Percentiles rank a stretch among this genome's conserved stretches.
phyloP scores from a whole-genome alignment of 441 rosid species.

The Dalechampia spathulata region DNA sequence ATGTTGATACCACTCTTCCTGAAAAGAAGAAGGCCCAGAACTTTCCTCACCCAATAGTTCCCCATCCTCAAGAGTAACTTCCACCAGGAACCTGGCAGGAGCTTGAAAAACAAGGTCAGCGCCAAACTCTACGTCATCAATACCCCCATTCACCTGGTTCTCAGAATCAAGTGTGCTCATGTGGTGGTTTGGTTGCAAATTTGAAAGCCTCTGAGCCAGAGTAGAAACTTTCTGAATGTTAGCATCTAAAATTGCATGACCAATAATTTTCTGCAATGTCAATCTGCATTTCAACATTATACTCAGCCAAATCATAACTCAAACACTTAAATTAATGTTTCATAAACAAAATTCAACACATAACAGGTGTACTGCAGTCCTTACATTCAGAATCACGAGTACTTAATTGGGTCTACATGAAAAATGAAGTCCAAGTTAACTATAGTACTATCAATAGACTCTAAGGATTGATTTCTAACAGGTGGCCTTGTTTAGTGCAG shows the following conservation, averaged over 20 bases:
- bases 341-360: too few species aligned
- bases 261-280: constrained; percentile 64
- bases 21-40: constrained; percentile 26
- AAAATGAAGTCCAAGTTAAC: too few species aligned
- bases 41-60: constrained; percentile 41
- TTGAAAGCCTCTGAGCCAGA: constrained; percentile 46
- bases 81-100: constrained; percentile 74
- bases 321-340: too few species aligned
- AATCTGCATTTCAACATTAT: constrained; percentile 39
- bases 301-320: neutral
- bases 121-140: constrained; percentile 63
- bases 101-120: constrained; percentile 64
- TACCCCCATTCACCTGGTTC: constrained; percentile 27
- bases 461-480: too few species aligned
- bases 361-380: too few species aligned
- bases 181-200: constrained; percentile 45
- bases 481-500: too few species aligned
- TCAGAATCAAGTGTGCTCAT: constrained; percentile 24
- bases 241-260: constrained; percentile 49
- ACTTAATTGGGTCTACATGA: too few species aligned
- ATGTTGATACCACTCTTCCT: constrained; percentile 44
- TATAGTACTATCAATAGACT: too few species aligned
- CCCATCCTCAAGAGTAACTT: constrained; percentile 43
- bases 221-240: constrained; percentile 46
- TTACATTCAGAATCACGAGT: too few species aligned